Evolutionary conservation across 805 yeast species (phyloP).

Genomic region (Ogataea corticis): DNA sequence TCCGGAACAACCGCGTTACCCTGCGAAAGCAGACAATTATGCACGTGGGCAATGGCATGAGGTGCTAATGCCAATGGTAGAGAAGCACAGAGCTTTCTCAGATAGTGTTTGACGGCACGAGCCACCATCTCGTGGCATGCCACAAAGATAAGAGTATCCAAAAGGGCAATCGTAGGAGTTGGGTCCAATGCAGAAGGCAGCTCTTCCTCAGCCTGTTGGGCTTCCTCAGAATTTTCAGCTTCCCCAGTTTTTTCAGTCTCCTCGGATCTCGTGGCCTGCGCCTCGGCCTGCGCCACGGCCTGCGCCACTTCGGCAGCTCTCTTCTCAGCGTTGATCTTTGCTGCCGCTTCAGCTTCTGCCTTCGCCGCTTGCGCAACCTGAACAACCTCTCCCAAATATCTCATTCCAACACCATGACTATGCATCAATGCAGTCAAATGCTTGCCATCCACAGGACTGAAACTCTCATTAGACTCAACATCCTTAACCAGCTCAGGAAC

Average conservation of each 20-base stretch:
- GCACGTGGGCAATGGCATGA: constrained; percentile 63
- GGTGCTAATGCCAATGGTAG: constrained; percentile 60
- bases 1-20: constrained; percentile 39
- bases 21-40: constrained; percentile 63
- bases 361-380: constrained; percentile 7
- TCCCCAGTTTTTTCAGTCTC: constrained; percentile 22
- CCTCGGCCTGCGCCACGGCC: constrained; percentile 33
- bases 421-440: constrained; percentile 74
- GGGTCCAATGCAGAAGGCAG: constrained; percentile 39
- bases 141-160: constrained; percentile 48
- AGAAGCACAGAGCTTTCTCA: constrained; percentile 47
- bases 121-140: constrained; percentile 71
- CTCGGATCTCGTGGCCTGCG: constrained; percentile 35
- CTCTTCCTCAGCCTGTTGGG: constrained; percentile 11
- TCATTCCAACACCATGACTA: constrained; percentile 79
- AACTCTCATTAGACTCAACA: constrained; percentile 46
- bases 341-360: too few relatives aligned
- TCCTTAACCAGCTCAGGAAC: constrained; percentile 64
- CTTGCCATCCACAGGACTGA: constrained; percentile 78
- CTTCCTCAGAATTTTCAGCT: constrained; percentile 31
- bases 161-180: constrained; percentile 43
- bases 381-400: constrained; percentile 77
- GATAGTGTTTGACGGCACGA: constrained; percentile 74
- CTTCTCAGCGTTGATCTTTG: constrained; percentile 23
- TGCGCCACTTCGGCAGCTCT: constrained; percentile 29